Conservation (phyloP, 2,329 filamentous ascomycete genomes). For the Aspergillus tamarii region DNA sequence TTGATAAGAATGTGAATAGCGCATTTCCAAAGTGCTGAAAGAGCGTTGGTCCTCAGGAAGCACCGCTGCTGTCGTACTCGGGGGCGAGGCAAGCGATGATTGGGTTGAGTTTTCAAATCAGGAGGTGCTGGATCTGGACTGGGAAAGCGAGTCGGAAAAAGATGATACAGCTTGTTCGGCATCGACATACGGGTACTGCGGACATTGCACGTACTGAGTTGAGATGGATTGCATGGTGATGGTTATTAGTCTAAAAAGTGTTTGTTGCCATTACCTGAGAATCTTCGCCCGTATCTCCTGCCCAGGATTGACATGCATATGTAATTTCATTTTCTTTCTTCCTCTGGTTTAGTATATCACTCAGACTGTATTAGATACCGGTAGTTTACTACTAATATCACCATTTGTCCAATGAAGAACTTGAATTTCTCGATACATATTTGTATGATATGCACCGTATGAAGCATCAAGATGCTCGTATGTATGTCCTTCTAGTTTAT, state of each 20-base stretch:
- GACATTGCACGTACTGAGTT: slow-evolving; percentile 9
- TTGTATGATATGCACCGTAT: too few species aligned
- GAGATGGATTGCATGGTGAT: not conserved
- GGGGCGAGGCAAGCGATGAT: not conserved
- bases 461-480: too few species aligned
- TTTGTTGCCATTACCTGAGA: too few species aligned
- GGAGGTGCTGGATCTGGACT: not conserved
- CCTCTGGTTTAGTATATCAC: too few species aligned
- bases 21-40: slow-evolving; percentile 2
- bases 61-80: not conserved
- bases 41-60: not conserved
- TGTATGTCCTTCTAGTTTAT: too few species aligned
- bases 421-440: too few species aligned
- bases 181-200: slow-evolving; percentile 10
- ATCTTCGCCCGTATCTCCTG: too few species aligned
- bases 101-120: not conserved
- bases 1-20: not conserved
- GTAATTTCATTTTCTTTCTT: too few species aligned
- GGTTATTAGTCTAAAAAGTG: not conserved
- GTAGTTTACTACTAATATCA: too few species aligned
- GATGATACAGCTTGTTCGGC: slow-evolving; percentile 14
- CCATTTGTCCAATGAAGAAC: too few species aligned
- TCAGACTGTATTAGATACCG: too few species aligned
- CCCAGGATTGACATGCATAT: too few species aligned
- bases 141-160: slow-evolving; percentile 4